A percentile compares a stretch with the other conserved stretches of the same genome.
These are phyloP conservation scores for Davidsoniella virescens DNA, from an alignment of 2,329 filamentous ascomycete genomes.

Conservation along the genomic window DNA sequence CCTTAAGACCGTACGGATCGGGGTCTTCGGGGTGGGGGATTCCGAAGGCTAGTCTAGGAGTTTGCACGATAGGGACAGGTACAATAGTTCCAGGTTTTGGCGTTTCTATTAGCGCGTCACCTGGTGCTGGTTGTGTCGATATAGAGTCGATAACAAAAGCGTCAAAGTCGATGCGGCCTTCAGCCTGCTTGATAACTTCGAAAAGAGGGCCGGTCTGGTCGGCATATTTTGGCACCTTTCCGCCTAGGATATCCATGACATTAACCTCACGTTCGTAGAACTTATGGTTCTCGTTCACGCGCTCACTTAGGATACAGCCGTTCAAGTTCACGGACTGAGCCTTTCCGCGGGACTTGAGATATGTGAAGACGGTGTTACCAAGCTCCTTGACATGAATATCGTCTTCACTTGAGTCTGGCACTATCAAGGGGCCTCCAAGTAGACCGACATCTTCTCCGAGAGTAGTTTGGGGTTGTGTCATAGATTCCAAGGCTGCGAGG, in stretches of 20 bases:
- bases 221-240: conserved; percentile 36
- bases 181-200: conserved; percentile 75
- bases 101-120: conserved; percentile 47
- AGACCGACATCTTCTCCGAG: conserved; percentile 69
- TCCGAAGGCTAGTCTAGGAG: conserved; percentile 46
- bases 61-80: background rate
- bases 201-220: conserved; percentile 45
- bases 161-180: conserved; percentile 67
- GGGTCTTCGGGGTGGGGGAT: conserved; percentile 67
- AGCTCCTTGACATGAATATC: conserved; percentile 36
- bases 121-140: conserved; percentile 53
- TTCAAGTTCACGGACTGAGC: conserved; percentile 37
- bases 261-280: conserved; percentile 36
- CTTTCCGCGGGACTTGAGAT: conserved; percentile 41
- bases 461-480: conserved; percentile 63
- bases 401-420: conserved; percentile 34
- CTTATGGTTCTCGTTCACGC: conserved; percentile 42
- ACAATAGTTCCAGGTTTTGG: conserved; percentile 21
- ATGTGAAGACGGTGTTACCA: conserved; percentile 38
- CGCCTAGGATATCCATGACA: conserved; percentile 40
- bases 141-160: conserved; percentile 46
- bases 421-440: conserved; percentile 55
- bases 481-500: conserved; percentile 65
- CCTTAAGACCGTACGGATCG: conserved; percentile 80
- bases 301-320: conserved; percentile 40